Base-by-base conservation (phyloP, 2,329 filamentous ascomycete genomes). In the Pseudocercospora musae region DNA sequence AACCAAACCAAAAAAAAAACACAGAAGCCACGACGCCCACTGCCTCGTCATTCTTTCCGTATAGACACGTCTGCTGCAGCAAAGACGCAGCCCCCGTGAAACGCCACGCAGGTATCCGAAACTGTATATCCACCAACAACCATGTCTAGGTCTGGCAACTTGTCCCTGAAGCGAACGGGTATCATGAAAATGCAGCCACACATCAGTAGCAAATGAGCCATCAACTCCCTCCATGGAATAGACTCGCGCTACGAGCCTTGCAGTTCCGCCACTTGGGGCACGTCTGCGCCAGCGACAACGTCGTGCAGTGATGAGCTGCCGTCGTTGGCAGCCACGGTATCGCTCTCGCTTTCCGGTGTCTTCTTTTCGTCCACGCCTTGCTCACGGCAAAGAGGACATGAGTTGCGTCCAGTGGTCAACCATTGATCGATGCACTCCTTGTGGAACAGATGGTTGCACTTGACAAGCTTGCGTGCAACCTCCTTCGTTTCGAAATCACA, bases 361-460 rank as follows among this genome's bases (percentile, higher is more conserved):
- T 72, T 73, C 60, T 77, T 80, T 67, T 85, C 83, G 42, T 84
- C 78, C 5, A 86, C 84, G 33, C 84, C 84, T 71, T 85, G 81
- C 40, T 83, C 83, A 70, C 85, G 78, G 70, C 85, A 87, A 23
- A 87, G 78, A 2, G 85, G 85, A 70, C 85, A 87, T 3, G 84
- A 87, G 71, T 87, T 87, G 60, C 85, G 84, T 56, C 85, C 85
- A 60, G 86, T 89, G 18, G 86, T 89, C 52, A 89, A 78, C 87
- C 87, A 89, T 85, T 89, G 84, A 73, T 89, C 87, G 73, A 90
- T 89, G 74, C 87, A 90, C 68, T 88, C 83, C 66, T 81, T 83
- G 75, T 90, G 87, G 75, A 87, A 90, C 62, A 89, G 72, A 73
- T 90, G 87, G 52, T 82, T 82, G 77, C 87, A 90, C 72, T 85